Evolutionary conservation across 1,139 yeast genomes (phyloP).

Genomic region (Taphrina deformans): DNA sequence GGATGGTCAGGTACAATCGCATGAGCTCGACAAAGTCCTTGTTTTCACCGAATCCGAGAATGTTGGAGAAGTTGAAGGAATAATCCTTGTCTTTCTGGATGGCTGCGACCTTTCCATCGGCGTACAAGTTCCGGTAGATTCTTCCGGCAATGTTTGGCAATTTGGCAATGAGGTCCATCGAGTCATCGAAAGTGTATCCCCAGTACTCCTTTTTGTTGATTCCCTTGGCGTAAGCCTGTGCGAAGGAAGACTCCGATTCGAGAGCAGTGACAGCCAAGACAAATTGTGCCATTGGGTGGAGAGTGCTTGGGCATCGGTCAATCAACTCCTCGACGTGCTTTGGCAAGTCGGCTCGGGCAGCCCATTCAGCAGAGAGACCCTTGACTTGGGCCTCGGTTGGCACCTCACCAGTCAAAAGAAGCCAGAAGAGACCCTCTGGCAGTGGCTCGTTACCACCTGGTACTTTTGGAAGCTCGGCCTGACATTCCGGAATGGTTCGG

Average conservation of each 20-base stretch:
- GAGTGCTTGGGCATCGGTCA: conserved; percentile 57
- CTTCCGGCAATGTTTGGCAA: conserved; percentile 91
- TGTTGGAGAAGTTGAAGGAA: conserved; percentile 82
- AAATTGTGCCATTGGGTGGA: conserved; percentile 73
- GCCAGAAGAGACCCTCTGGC: conserved; percentile 68
- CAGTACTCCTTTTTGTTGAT: conserved; percentile 64
- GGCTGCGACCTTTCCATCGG: conserved; percentile 70
- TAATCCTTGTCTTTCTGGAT: conserved; percentile 79
- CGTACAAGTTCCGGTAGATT: conserved; percentile 87
- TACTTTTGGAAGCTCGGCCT: conserved; percentile 87
- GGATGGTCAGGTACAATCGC: conserved; percentile 91
- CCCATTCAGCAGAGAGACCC: conserved; percentile 57
- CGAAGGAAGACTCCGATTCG: conserved; percentile 62
- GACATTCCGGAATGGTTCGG: conserved; percentile 92
- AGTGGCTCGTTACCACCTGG: conserved; percentile 71
- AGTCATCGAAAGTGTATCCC: conserved; percentile 90
- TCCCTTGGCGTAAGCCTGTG: conserved; percentile 67
- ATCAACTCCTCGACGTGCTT: conserved; percentile 55
- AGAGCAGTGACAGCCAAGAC: conserved; percentile 65
- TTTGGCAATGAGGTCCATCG: conserved; percentile 82
- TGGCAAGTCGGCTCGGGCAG: conserved; percentile 60
- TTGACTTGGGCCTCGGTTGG: conserved; percentile 60
- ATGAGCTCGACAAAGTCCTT: conserved; percentile 81
- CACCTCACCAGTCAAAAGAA: conserved; percentile 60
- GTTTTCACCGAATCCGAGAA: conserved; percentile 80